Conservation (phyloP, 2,329 filamentous ascomycete species). For the Apiospora rasikravindrae region DNA sequence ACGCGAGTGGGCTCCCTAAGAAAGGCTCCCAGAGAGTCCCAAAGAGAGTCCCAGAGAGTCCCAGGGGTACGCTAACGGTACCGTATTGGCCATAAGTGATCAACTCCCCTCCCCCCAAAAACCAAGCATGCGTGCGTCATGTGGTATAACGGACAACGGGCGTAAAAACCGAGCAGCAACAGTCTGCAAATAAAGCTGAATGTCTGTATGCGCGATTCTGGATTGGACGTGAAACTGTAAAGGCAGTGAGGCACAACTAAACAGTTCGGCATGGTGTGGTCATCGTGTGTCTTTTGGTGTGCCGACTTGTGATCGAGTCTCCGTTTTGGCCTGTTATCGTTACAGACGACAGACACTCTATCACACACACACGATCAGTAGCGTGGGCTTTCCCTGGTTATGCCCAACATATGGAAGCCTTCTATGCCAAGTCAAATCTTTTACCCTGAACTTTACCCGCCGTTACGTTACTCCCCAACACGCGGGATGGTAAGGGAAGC, state of each 20-base stretch:
- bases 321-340: slow-evolving; percentile 1
- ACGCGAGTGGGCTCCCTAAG: slow-evolving; percentile 3
- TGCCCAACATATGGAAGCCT: background rate
- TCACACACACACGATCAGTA: background rate
- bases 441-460: background rate
- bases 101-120: background rate
- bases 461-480: slow-evolving; percentile 4
- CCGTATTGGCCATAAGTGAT: slow-evolving; percentile 2
- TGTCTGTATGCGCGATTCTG: background rate
- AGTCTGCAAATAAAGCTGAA: background rate
- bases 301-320: background rate
- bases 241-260: background rate
- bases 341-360: background rate
- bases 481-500: slow-evolving; percentile 4
- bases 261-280: slow-evolving; percentile 9
- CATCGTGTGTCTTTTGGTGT: background rate
- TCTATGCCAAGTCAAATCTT: background rate
- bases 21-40: background rate
- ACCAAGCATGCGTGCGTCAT: slow-evolving; percentile 3
- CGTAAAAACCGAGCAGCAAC: background rate
- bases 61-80: background rate
- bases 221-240: background rate
- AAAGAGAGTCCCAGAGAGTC: background rate
- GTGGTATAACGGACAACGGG: background rate
- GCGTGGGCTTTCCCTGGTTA: background rate